Conservation (phyloP, 2,329 filamentous ascomycete genomes). For the Epichloe typhina region DNA sequence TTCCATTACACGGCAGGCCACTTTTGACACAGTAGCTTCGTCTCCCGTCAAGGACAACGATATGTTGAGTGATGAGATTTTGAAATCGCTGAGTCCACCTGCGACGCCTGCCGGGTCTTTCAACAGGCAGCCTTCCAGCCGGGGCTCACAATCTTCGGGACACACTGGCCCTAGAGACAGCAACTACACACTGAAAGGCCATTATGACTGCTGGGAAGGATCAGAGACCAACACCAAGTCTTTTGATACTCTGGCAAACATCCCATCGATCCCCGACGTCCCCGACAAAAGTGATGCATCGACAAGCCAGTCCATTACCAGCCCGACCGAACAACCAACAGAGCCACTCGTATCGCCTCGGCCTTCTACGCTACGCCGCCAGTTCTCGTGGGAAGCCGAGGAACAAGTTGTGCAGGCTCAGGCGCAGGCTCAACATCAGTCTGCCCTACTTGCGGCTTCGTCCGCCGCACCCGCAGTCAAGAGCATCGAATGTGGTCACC, state of each 20-base stretch:
- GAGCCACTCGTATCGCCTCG: slow-evolving; percentile 2
- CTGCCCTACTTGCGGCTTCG: background rate
- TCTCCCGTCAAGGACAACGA: slow-evolving; percentile 57
- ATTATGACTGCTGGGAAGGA: slow-evolving; percentile 53
- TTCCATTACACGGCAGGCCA: slow-evolving; percentile 27
- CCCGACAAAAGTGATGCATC: background rate
- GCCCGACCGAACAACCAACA: background rate
- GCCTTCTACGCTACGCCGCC: slow-evolving; percentile 12
- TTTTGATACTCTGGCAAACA: background rate
- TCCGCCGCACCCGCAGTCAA: background rate
- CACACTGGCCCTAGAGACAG: slow-evolving; percentile 33
- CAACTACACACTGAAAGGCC: slow-evolving; percentile 50
- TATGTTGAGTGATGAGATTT: slow-evolving; percentile 59
- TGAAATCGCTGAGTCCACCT: slow-evolving; percentile 49
- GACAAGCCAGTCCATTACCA: background rate
- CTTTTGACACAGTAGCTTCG: slow-evolving; percentile 34
- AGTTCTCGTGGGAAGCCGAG: slow-evolving; percentile 26
- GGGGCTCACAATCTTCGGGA: slow-evolving; percentile 9
- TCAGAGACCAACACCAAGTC: slow-evolving; percentile 9
- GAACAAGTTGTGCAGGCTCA: slow-evolving; percentile 17
- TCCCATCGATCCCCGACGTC: background rate
- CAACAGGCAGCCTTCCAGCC: slow-evolving; percentile 7
- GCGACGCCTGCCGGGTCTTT: slow-evolving; percentile 12
- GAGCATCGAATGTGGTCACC: background rate
- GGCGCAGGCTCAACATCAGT: background rate